These are phyloP conservation scores for Ganoderma boninense DNA, from an alignment of 1,284 basidiomycete species.

Conservation along the genomic window DNA sequence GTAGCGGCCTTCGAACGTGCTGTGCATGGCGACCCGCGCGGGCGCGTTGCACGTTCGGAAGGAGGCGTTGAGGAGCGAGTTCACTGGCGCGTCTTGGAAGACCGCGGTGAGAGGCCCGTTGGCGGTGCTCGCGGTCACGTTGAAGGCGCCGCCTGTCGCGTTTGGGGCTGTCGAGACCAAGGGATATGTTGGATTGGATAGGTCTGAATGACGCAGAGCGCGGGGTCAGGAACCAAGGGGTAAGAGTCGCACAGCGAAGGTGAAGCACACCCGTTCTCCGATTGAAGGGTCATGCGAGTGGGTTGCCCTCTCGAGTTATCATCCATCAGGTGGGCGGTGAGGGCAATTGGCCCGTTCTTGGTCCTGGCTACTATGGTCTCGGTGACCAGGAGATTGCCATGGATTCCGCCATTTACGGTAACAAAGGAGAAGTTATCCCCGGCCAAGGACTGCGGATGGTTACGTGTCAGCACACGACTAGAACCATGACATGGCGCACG, in stretches of 20 bases:
- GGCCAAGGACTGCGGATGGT: slow-evolving; percentile 1
- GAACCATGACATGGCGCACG: neutral
- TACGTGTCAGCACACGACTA: neutral
- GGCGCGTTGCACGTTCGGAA: slow-evolving; percentile 43
- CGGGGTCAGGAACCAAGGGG: slow-evolving; percentile 31
- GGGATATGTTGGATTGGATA: slow-evolving; percentile 41
- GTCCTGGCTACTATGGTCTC: neutral
- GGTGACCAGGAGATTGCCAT: neutral
- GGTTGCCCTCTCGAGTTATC: neutral
- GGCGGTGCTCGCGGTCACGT: slow-evolving; percentile 36
- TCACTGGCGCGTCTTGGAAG: slow-evolving; percentile 46
- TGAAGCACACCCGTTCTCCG: slow-evolving; percentile 48
- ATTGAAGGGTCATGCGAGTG: slow-evolving; percentile 40
- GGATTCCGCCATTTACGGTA: slow-evolving; percentile 6
- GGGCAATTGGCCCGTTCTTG: slow-evolving; percentile 11
- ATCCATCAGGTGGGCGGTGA: slow-evolving; percentile 7
- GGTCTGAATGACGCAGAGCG: slow-evolving; percentile 38
- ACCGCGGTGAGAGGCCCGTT: slow-evolving; percentile 41
- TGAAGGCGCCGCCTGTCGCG: slow-evolving; percentile 42
- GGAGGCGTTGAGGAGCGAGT: slow-evolving; percentile 45
- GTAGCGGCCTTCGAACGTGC: slow-evolving; percentile 54
- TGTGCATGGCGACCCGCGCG: slow-evolving; percentile 44
- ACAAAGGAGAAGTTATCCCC: slow-evolving; percentile 2
- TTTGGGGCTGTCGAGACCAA: slow-evolving; percentile 36
- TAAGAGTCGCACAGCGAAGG: slow-evolving; percentile 34